These are phyloP conservation scores for Phytophthora gonapodyides DNA, from an alignment of 352 stramenopile genomes.

Conservation along the genomic window DNA sequence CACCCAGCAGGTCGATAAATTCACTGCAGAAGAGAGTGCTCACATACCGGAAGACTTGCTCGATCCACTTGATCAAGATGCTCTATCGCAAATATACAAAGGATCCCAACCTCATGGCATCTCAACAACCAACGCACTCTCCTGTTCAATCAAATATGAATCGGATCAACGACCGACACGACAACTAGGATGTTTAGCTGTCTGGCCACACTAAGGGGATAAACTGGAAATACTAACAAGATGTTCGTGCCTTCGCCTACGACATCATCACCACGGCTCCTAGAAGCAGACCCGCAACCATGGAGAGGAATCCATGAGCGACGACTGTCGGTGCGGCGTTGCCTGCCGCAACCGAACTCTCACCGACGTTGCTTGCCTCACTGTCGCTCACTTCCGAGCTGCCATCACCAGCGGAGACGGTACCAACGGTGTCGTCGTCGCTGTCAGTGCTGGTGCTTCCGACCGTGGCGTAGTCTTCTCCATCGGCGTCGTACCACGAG, in stretches of 20 bases:
- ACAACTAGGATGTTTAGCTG: no score
- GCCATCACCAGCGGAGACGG: slow-evolving; percentile 30
- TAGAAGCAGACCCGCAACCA: slow-evolving; percentile 4
- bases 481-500: slow-evolving; percentile 34
- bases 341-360: slow-evolving; percentile 15
- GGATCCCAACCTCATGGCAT: no score
- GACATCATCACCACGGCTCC: slow-evolving; percentile 16
- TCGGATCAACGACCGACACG: no score
- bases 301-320: neutral
- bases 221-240: slow-evolving; percentile 28
- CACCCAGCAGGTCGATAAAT: no score
- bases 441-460: slow-evolving; percentile 5
- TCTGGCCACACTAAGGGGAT: slow-evolving; percentile 8
- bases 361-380: slow-evolving; percentile 22
- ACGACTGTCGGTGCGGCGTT: slow-evolving; percentile 11
- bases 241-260: neutral
- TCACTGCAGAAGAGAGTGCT: no score
- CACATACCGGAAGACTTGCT: no score
- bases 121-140: no score
- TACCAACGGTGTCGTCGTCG: slow-evolving; percentile 20
- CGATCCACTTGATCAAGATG: no score
- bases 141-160: no score
- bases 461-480: slow-evolving; percentile 21
- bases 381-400: slow-evolving; percentile 25
- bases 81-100: no score